phyloP scores from a whole-genome alignment of 805 yeast species.

The Myxozyma geophila region DNA sequence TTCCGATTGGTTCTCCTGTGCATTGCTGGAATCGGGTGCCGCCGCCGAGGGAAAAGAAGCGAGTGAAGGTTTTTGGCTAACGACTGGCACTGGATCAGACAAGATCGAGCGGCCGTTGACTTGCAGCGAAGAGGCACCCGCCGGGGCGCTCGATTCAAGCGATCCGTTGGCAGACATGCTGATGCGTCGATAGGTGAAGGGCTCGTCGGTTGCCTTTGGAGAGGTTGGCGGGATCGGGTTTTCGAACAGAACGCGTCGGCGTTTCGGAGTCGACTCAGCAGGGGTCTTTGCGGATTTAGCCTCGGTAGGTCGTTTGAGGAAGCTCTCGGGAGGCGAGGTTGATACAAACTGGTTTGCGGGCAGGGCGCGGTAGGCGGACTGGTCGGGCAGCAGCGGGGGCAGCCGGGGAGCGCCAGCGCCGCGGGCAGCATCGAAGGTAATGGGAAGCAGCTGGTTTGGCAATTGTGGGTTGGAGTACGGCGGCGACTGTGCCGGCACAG shows the following conservation, averaged over 20 bases:
- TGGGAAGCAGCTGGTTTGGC: not conserved
- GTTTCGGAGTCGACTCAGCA: constrained; percentile 1
- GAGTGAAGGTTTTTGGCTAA: not conserved
- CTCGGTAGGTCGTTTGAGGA: not conserved
- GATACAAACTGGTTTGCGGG: constrained; percentile 9
- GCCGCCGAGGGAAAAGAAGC: not conserved
- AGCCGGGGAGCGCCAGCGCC: not conserved
- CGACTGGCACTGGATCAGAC: constrained; percentile 17
- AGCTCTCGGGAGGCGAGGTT: constrained; percentile 1
- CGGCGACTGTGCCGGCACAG: not conserved
- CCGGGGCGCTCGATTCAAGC: not conserved
- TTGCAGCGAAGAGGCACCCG: constrained; percentile 3
- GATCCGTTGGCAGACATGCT: not conserved
- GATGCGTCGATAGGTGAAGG: constrained; percentile 6
- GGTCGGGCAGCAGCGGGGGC: not conserved
- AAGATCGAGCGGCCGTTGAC: constrained; percentile 21
- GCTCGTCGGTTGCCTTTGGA: constrained; percentile 11
- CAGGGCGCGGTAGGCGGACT: not conserved
- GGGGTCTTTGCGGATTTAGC: not conserved
- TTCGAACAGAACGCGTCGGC: constrained; percentile 19
- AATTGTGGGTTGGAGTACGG: not conserved
- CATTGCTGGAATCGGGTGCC: not conserved
- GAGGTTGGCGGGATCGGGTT: constrained; percentile 6
- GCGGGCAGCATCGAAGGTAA: not conserved
- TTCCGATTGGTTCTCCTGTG: not conserved